Evolutionary conservation across 768 basidiomycete genomes (phyloP).

Genomic region (Ramaria sp.): DNA sequence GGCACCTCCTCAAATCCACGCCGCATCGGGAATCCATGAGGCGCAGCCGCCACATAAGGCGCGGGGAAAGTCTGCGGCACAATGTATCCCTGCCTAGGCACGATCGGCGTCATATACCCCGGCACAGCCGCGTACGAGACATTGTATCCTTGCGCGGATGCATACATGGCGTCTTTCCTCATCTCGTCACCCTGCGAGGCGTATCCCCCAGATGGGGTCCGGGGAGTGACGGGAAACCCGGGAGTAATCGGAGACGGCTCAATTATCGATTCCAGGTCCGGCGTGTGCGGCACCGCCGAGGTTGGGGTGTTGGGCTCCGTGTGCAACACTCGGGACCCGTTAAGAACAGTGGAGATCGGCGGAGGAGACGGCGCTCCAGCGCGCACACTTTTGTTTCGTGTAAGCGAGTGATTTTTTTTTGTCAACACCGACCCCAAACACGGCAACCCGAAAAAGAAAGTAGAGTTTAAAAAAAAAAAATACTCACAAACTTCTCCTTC

Average conservation of each 20-base stretch:
- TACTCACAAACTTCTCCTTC: conserved; percentile 2
- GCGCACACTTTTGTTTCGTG: neutral
- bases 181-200: conserved; percentile 1
- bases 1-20: neutral
- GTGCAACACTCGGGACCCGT: neutral
- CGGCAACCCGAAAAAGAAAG: neutral
- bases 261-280: conserved; percentile 24
- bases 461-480: neutral
- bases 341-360: neutral
- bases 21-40: neutral
- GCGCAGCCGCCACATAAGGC: neutral
- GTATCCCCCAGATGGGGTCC: conserved; percentile 1
- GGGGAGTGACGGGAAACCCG: neutral
- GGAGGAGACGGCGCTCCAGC: conserved; percentile 4
- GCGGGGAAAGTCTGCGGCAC: neutral
- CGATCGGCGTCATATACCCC: neutral
- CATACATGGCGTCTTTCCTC: neutral
- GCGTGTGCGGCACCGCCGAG: conserved; percentile 12
- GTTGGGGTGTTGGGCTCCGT: conserved; percentile 11
- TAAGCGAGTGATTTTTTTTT: neutral
- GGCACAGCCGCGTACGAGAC: neutral
- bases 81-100: neutral
- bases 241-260: conserved; percentile 40
- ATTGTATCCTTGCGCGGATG: neutral
- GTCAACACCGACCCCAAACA: neutral